Percentiles rank a stretch among this genome's conserved stretches.
These are phyloP conservation scores for Telopea speciosissima DNA, from an alignment of 177 flowering plant species.

Conservation along the genomic window DNA sequence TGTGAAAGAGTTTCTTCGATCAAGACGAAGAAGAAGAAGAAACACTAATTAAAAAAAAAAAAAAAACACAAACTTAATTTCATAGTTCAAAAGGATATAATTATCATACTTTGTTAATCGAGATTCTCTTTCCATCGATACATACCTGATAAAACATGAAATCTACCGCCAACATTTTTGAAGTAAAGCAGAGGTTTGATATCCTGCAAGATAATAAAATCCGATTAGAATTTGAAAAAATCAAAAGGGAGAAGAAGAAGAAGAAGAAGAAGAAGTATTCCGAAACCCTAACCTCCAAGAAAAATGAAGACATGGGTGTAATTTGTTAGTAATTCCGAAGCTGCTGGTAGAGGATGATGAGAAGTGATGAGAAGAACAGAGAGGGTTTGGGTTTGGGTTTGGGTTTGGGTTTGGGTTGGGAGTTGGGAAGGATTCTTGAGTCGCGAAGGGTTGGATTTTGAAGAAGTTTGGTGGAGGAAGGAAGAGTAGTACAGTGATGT, in stretches of 20 bases:
- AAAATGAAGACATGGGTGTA: constrained; percentile 19
- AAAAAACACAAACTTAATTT: constrained; percentile 4
- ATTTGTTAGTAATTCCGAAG: background rate
- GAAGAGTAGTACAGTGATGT: background rate
- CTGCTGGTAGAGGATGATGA: too few relatives aligned
- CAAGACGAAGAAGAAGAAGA: background rate
- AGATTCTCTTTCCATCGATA: background rate
- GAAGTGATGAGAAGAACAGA: too few relatives aligned
- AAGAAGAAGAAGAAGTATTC: background rate
- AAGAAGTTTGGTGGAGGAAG: background rate
- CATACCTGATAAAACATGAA: constrained; percentile 34
- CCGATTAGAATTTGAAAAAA: background rate
- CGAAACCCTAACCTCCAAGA: constrained; percentile 27
- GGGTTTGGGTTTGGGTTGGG: too few relatives aligned
- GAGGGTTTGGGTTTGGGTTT: too few relatives aligned
- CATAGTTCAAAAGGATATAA: background rate
- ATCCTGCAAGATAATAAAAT: constrained; percentile 43
- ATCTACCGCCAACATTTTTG: constrained; percentile 17
- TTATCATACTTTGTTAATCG: background rate
- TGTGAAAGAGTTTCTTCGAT: constrained; percentile 22
- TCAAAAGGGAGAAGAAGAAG: background rate
- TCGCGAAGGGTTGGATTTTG: too few relatives aligned
- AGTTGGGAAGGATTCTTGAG: background rate
- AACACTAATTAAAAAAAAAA: too few relatives aligned
- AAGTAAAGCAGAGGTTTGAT: constrained; percentile 24